phyloP scores from a whole-genome alignment of 2,329 filamentous ascomycete genomes.

The Diaporthe helianthi region DNA sequence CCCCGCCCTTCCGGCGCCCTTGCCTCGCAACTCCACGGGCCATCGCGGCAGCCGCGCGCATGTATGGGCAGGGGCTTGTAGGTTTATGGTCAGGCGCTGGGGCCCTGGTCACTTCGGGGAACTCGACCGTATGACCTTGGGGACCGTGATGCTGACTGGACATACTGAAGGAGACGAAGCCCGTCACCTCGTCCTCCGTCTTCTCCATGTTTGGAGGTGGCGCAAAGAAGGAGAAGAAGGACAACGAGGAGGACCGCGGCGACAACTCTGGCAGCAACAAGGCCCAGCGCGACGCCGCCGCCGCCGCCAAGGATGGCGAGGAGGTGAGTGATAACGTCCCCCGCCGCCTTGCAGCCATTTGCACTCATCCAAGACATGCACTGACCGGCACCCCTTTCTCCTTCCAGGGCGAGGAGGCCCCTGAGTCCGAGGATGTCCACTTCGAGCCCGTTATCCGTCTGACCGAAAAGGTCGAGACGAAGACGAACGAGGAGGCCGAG shows the following conservation, averaged over 20 bases:
- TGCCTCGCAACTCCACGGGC: not conserved
- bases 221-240: constrained; percentile 95
- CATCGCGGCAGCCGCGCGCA: constrained; percentile 9
- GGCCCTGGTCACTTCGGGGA: not conserved
- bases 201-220: constrained; percentile 99
- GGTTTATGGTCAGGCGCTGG: not conserved
- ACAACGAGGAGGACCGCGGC: constrained; percentile 78
- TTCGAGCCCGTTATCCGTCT: constrained; percentile 97
- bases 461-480: constrained; percentile 94
- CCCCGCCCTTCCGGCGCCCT: not conserved
- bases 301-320: constrained; percentile 62
- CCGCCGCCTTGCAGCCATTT: not conserved
- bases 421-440: constrained; percentile 91
- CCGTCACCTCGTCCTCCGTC: constrained; percentile 69
- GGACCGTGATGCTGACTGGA: constrained; percentile 4
- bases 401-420: constrained; percentile 74
- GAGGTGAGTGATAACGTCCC: constrained; percentile 53
- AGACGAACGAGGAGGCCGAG: constrained; percentile 98
- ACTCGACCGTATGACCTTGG: not conserved
- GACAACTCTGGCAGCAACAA: constrained; percentile 91
- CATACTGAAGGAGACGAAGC: constrained; percentile 40
- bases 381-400: constrained; percentile 26
- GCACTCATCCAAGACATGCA: not conserved
- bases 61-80: not conserved
- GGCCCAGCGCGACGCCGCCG: constrained; percentile 72